Evolutionary conservation across 257 asterid species (phyloP), one percentile per base, ranked within the genome.

Genomic region (Nicotiana attenuata): DNA sequence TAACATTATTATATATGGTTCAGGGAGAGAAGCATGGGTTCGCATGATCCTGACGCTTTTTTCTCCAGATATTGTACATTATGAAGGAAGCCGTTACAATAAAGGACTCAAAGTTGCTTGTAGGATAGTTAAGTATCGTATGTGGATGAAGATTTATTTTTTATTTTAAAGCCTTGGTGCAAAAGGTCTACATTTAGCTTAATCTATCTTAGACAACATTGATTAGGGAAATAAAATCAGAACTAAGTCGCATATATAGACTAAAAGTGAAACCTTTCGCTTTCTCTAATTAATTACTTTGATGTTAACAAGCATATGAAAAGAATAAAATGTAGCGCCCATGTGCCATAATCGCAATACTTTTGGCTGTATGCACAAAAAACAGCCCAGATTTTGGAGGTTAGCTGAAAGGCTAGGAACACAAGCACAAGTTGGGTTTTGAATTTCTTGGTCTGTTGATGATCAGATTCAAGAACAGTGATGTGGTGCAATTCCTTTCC

Each of bases 361-460:
- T 24, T 73, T 45, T 73, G 79, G 79, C 61, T 73, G 22, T 24
- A 73, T 24, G 15, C 79, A 22, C 4, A 47, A 38, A 73, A 45
- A 14, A 47, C 79, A 73, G 41, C 79, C 61, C 8, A 73, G 53
- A 47, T 73, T 73, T 73, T 73, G 79, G 61, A 45, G 61, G 61
- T 73, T 73, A 6, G 38, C 19, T 10, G 47, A 50, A 50, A 50
- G 55, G 55, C 13, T 50, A 50, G 19, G 4, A 73, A 47, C 61
- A 73, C 61, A 47, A 73, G 2, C 15, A 26, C 79, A 47, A 73
- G 15, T 73, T 73, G 79, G 79, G 8, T 14, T 73, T 60, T 47
- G 24, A 24, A 47, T 14, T 71, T 33, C 41, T 73, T 47, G 15
- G 35, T 73, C 7, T 45, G 35, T 1, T 69, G 11, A 47, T 73